Conservation (phyloP, 305 asterid genomes). For the Fraxinus xanthoxyloides region DNA sequence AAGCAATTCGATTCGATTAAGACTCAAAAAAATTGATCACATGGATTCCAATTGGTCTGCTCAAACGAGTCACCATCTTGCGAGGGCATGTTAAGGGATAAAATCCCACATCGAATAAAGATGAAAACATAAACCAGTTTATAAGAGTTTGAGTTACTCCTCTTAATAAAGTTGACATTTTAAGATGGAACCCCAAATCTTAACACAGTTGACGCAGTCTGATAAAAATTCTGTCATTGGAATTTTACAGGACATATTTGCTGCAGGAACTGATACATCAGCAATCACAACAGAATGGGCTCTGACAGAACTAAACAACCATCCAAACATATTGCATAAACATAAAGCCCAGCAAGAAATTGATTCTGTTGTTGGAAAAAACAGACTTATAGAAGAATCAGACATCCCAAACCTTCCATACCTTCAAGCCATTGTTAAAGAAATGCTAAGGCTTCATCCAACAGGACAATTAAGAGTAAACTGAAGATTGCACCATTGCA, state of each 20-base stretch:
- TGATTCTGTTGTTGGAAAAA: slow-evolving; percentile 21
- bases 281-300: slow-evolving; percentile 49
- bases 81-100: too few relatives aligned
- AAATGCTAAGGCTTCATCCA: slow-evolving; percentile 44
- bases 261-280: slow-evolving; percentile 43
- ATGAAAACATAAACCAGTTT: too few relatives aligned
- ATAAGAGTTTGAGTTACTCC: too few relatives aligned
- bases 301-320: slow-evolving; percentile 40
- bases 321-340: slow-evolving; percentile 32
- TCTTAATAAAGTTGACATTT: too few relatives aligned
- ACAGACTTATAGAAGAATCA: slow-evolving; percentile 29
- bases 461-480: slow-evolving; percentile 37
- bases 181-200: too few relatives aligned
- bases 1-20: too few relatives aligned
- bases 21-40: too few relatives aligned
- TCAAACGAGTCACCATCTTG: too few relatives aligned
- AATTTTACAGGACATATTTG: slow-evolving; percentile 36
- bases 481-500: slow-evolving; percentile 28
- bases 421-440: slow-evolving; percentile 43
- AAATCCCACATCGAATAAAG: too few relatives aligned
- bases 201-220: too few relatives aligned
- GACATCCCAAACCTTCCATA: slow-evolving; percentile 37
- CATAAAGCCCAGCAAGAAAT: slow-evolving; percentile 33
- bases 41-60: too few relatives aligned
- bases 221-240: not conserved